Evolutionary conservation across 768 basidiomycete genomes (phyloP).

Genomic region (Rhodotorula kratochvilovae): DNA sequence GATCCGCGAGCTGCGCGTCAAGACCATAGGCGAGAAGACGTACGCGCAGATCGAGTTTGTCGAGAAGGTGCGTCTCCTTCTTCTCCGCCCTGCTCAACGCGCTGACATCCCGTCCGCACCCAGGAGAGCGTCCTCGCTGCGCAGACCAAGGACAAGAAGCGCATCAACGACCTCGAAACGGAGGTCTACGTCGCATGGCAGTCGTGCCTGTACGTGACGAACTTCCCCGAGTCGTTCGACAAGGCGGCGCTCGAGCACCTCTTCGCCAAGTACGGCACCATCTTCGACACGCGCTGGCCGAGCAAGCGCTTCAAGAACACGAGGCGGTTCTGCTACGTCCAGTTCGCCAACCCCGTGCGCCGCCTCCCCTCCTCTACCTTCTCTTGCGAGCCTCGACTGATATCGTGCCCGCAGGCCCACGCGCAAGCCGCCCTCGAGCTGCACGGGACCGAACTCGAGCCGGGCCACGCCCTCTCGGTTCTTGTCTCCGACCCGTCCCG

Average conservation of each 20-base stretch:
- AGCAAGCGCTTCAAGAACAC: constrained; percentile 92
- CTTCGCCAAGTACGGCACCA: constrained; percentile 79
- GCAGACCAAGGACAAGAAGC: constrained; percentile 91
- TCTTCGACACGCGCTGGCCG: constrained; percentile 96
- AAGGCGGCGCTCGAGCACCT: constrained; percentile 69
- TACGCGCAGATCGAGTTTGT: constrained; percentile 88
- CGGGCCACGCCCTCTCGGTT: constrained; percentile 66
- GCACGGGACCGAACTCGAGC: constrained; percentile 69
- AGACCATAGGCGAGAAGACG: constrained; percentile 55
- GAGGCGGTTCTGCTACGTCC: constrained; percentile 89
- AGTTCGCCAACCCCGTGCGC: constrained; percentile 76
- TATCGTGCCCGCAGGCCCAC: constrained; percentile 51
- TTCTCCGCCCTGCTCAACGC: neutral
- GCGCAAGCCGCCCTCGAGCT: constrained; percentile 72
- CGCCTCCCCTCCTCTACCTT: neutral
- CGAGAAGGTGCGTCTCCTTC: constrained; percentile 48
- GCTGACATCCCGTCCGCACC: neutral
- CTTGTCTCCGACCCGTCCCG: constrained; percentile 83
- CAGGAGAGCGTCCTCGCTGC: constrained; percentile 75
- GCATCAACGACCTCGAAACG: constrained; percentile 68
- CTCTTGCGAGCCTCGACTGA: no score
- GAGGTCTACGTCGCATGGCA: constrained; percentile 86
- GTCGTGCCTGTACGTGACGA: constrained; percentile 90
- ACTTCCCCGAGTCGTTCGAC: constrained; percentile 81
- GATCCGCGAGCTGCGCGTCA: constrained; percentile 78